Base-by-base conservation (phyloP, 768 basidiomycete genomes). In the Suillus spraguei region DNA sequence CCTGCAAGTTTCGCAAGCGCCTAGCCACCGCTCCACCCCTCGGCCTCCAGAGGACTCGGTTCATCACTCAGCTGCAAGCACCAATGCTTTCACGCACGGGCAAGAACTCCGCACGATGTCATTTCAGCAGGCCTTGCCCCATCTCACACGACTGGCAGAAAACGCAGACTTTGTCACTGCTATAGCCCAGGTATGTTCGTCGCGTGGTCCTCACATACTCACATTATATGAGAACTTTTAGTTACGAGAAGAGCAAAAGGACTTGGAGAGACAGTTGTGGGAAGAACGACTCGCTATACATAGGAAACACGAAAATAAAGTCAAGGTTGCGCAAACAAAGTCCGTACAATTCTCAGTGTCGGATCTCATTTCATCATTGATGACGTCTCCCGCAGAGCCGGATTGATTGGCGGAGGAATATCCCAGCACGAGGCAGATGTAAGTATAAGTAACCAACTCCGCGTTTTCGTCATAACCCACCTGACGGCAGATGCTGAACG, bases 231-330 rank as follows among this genome's bases (percentile, higher is more conserved):
- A 60, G 59, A 22, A 4, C 14, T 24, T 24, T 16, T 69, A 92
- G 92, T 78, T 95, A 69, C 90, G 86, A 74, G 74, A 83, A 60
- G 89, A 91, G 56, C 93, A 95, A 76, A 80, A 86, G 61, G 78
- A 80, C 28, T 78, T 94, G 39, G 93, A 95, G 73, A 81, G 77
- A 64, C 82, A 81, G 63, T 74, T 94, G 41, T 92, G 85, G 86
- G 80, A 85, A 63, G 91, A 91, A 67, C 81, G 93, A 60, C 77
- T 79, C 38, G 79, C 78, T 6, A 85, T 95, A 63, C 81, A 85
- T 60, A 77, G 76, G 64, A 87, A 86, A 68, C 88, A 92, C 64
- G 85, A 90, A 65, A 86, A 88, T 50, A 92, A 87, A 75, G 83
- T 92, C 65, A 86, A 87, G 66, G 79, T 87, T 32, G 86, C 89